phyloP scores from a whole-genome alignment of 345 rosid species.

The Carallia brachiata region DNA sequence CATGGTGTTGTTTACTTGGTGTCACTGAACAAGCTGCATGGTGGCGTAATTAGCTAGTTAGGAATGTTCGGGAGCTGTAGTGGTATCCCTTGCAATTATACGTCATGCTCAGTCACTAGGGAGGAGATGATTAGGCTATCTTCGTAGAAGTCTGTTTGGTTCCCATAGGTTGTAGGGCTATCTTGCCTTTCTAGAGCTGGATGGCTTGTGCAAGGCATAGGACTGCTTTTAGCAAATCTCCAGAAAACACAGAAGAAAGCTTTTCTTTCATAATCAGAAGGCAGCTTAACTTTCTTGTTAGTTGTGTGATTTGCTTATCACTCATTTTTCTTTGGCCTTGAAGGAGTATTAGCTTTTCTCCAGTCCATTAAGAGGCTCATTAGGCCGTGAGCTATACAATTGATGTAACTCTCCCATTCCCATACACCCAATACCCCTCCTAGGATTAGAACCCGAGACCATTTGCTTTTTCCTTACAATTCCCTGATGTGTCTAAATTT shows the following conservation, averaged over 20 bases:
- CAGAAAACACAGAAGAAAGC: neutral
- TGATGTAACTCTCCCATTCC: too few relatives aligned
- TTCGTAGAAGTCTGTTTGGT: too few relatives aligned
- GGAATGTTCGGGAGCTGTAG: slow-evolving; percentile 1
- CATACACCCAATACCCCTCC: too few relatives aligned
- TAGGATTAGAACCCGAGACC: too few relatives aligned
- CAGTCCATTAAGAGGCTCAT: too few relatives aligned
- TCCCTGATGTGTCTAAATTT: neutral
- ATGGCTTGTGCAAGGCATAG: neutral
- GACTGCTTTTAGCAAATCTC: neutral
- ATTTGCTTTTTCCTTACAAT: neutral
- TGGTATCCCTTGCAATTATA: neutral
- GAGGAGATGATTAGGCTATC: too few relatives aligned
- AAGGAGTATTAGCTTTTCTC: neutral
- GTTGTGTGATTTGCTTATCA: neutral
- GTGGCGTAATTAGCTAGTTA: neutral
- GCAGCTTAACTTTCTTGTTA: neutral
- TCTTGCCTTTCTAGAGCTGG: neutral
- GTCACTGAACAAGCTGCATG: neutral
- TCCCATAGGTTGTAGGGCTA: neutral
- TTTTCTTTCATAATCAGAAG: neutral
- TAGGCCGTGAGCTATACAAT: too few relatives aligned
- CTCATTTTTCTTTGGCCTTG: neutral
- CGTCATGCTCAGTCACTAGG: too few relatives aligned
- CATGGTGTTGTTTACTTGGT: neutral